Evolutionary conservation across 306 rosid genomes (phyloP).

Genomic region (Betula pendula): DNA sequence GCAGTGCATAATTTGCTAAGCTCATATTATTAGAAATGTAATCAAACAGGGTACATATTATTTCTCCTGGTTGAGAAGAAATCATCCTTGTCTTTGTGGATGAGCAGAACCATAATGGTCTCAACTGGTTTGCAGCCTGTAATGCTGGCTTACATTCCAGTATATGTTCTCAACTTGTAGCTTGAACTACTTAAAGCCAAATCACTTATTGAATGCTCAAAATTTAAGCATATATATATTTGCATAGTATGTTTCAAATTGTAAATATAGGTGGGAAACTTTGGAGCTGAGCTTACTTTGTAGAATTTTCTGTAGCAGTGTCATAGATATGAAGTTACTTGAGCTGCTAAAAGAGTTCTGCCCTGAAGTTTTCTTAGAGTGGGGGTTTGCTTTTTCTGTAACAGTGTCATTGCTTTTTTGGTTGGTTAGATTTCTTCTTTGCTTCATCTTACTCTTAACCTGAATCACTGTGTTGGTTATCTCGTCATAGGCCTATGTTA

Average conservation of each 20-base stretch:
- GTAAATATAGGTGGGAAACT: background rate
- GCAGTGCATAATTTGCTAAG: background rate
- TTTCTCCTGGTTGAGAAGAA: background rate
- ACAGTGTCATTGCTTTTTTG: too few relatives aligned
- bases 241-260: background rate
- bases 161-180: background rate
- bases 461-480: background rate
- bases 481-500: background rate
- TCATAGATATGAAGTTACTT: background rate
- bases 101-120: background rate
- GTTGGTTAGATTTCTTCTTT: background rate
- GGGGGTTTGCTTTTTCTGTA: background rate
- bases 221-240: background rate
- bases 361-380: background rate
- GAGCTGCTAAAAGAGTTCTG: background rate
- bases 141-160: background rate
- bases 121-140: background rate
- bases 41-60: background rate
- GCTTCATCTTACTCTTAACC: background rate
- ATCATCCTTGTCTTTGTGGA: conserved; percentile 1
- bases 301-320: background rate
- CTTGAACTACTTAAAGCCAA: background rate
- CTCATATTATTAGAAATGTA: background rate
- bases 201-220: background rate
- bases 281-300: background rate